phyloP scores from a whole-genome alignment of 2,329 filamentous ascomycete genomes.

The Beauveria asiatica region DNA sequence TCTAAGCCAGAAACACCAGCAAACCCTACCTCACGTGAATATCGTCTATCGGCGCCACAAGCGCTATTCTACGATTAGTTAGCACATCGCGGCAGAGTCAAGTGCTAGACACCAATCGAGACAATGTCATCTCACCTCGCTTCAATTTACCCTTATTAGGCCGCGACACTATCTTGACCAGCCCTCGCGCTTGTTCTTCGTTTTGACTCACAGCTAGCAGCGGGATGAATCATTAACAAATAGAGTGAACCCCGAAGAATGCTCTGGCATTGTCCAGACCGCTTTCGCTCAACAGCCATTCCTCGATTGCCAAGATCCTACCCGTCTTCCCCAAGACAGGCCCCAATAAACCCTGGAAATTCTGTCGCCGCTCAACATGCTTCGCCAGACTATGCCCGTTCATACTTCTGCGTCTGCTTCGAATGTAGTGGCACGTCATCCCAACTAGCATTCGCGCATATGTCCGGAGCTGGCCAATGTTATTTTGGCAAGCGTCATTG shows the following conservation, averaged over 20 bases:
- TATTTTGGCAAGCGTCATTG: too few species aligned
- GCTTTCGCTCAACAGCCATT: not conserved
- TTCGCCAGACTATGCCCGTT: not conserved
- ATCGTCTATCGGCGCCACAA: not conserved
- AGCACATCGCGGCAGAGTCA: not conserved
- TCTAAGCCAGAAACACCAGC: not conserved
- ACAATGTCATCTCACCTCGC: not conserved
- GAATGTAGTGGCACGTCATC: not conserved
- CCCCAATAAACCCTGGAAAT: not conserved
- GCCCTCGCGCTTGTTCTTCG: not conserved
- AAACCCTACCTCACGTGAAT: not conserved
- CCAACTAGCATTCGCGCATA: too few species aligned
- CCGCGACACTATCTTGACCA: too few species aligned
- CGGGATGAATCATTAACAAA: not conserved
- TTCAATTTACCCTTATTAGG: not conserved
- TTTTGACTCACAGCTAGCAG: not conserved
- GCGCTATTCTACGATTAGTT: not conserved
- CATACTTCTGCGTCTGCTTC: not conserved
- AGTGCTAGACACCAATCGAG: not conserved
- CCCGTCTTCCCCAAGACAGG: not conserved
- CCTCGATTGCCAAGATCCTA: not conserved
- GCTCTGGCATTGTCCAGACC: not conserved
- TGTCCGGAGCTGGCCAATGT: too few species aligned
- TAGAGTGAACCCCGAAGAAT: not conserved
- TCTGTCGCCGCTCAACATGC: not conserved